phyloP scores from a whole-genome alignment of 805 yeast species.

The Candida silvicultrix region DNA sequence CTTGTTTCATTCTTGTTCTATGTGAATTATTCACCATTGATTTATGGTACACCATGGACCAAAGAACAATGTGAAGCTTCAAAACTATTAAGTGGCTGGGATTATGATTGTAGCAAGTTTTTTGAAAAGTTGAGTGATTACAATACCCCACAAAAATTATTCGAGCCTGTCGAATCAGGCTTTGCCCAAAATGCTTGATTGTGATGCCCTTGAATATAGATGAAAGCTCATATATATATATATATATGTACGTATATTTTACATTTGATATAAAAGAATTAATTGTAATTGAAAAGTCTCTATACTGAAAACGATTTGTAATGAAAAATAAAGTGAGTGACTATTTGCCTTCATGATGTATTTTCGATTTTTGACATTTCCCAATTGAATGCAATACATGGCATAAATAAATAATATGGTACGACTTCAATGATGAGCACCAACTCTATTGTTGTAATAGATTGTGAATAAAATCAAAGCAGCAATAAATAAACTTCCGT shows the following conservation, averaged over 20 bases:
- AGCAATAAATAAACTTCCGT: slow-evolving; percentile 16
- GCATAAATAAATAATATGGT: background rate
- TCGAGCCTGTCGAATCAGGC: background rate
- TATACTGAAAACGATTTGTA: too few species aligned
- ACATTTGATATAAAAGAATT: too few species aligned
- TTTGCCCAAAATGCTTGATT: background rate
- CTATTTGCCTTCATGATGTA: too few species aligned
- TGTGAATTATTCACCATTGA: slow-evolving; percentile 59
- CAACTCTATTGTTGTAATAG: slow-evolving; percentile 3
- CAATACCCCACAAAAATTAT: background rate
- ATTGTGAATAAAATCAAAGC: slow-evolving; percentile 17
- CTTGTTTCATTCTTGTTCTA: slow-evolving; percentile 47
- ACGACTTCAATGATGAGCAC: background rate
- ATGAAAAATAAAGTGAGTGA: too few species aligned
- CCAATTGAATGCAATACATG: background rate
- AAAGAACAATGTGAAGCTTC: slow-evolving; percentile 54
- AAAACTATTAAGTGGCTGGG: slow-evolving; percentile 68
- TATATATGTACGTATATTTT: background rate
- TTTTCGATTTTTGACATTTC: too few species aligned
- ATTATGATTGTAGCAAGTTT: slow-evolving; percentile 69
- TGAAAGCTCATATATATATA: background rate
- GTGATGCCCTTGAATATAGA: background rate
- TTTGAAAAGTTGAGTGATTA: slow-evolving; percentile 1
- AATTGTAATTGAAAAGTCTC: too few species aligned
- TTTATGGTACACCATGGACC: slow-evolving; percentile 81